Conservation (phyloP, 83 land plant species). For the Picea abies region DNA sequence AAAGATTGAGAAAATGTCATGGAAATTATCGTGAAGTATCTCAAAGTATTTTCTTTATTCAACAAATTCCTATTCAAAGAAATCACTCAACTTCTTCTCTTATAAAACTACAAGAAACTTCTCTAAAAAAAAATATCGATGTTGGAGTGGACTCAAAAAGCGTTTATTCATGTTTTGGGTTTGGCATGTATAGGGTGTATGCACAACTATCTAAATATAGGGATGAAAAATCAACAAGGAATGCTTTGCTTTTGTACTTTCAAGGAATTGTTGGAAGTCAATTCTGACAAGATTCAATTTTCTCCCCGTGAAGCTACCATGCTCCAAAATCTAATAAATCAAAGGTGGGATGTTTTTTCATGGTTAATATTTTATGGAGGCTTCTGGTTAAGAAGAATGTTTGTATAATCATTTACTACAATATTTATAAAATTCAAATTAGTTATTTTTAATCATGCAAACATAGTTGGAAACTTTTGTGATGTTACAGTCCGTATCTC, state of each 20-base stretch:
- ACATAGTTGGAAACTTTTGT: too few species aligned
- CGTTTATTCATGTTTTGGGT: not conserved
- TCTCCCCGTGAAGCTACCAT: constrained; percentile 63
- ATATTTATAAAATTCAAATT: too few species aligned
- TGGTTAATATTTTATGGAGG: too few species aligned
- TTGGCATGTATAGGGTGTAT: constrained; percentile 54
- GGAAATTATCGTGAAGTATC: constrained; percentile 75
- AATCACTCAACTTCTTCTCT: constrained; percentile 57
- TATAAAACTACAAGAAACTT: constrained; percentile 56
- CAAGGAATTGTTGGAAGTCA: constrained; percentile 91
- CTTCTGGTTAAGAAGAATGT: too few species aligned
- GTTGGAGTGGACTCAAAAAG: not conserved
- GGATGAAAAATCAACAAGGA: constrained; percentile 86
- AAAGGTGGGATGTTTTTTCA: constrained; percentile 48
- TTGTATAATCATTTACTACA: too few species aligned
- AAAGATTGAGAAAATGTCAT: constrained; percentile 75
- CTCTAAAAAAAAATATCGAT: not conserved
- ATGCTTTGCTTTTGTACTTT: constrained; percentile 80
- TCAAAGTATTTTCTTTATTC: constrained; percentile 74
- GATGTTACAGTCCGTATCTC: too few species aligned
- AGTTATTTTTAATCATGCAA: too few species aligned
- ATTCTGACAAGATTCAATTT: too few species aligned
- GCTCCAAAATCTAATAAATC: constrained; percentile 79
- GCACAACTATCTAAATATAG: constrained; percentile 92
- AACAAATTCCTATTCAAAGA: constrained; percentile 46